Conservation (phyloP, 73 alveolate species). For the Tetrahymena borealis region DNA sequence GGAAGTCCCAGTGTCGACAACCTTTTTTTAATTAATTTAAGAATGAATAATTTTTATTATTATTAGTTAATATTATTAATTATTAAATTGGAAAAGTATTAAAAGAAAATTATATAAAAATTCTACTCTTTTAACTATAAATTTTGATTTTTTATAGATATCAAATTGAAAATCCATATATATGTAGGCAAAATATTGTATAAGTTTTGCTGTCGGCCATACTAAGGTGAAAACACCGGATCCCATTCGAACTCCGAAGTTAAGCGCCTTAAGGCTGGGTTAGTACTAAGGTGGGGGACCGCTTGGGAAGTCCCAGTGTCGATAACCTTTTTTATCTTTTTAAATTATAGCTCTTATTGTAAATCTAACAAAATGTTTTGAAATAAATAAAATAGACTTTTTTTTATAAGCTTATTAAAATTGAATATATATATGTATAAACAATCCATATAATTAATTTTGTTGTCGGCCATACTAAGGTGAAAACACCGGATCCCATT, state of each 20-base stretch:
- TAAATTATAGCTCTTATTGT: not conserved
- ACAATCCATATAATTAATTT: not conserved
- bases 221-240: constrained; percentile 99
- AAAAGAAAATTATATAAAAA: no score
- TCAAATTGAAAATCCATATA: no score
- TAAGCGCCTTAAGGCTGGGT: constrained; percentile 99
- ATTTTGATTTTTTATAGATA: not conserved
- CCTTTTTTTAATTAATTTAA: constrained; percentile 33
- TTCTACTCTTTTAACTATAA: no score
- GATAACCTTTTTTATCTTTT: constrained; percentile 61
- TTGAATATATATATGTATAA: no score
- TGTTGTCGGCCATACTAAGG: constrained; percentile 98
- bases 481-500: constrained; percentile 99
- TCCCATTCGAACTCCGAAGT: constrained; percentile 99
- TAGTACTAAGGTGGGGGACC: constrained; percentile 99
- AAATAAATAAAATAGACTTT: no score
- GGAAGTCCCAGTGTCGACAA: constrained; percentile 91
- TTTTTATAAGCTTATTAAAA: no score
- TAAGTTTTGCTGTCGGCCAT: constrained; percentile 90
- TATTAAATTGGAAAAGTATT: no score
- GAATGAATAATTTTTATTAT: no score
- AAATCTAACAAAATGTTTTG: not conserved
- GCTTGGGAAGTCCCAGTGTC: constrained; percentile 98
- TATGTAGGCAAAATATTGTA: not conserved
- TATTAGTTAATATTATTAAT: no score